Evolutionary conservation across 768 basidiomycete species (phyloP).

Genomic region (Rickenella mellea): DNA sequence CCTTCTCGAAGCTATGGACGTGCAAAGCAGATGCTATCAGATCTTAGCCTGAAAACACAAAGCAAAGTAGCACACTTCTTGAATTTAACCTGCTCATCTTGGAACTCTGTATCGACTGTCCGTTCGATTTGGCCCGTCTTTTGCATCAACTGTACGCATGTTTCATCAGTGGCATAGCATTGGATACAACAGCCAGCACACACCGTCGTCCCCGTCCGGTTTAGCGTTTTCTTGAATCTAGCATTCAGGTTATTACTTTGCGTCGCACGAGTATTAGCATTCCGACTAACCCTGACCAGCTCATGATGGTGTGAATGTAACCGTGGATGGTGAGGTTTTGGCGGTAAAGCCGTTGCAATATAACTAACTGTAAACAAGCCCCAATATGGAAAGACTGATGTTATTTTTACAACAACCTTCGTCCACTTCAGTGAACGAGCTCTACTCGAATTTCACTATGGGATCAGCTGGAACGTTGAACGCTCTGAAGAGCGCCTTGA

Average conservation of each 20-base stretch:
- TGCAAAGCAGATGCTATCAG: background rate
- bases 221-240: slow-evolving; percentile 91
- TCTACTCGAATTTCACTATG: no score
- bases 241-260: slow-evolving; percentile 5
- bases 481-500: no score
- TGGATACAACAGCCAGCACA: slow-evolving; percentile 16
- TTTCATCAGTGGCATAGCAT: slow-evolving; percentile 7
- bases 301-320: no score
- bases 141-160: slow-evolving; percentile 64
- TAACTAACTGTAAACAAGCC: no score
- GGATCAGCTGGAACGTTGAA: no score
- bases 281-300: slow-evolving; percentile 43
- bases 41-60: background rate
- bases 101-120: slow-evolving; percentile 89
- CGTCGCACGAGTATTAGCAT: background rate
- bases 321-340: no score
- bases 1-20: slow-evolving; percentile 81
- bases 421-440: no score
- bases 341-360: no score
- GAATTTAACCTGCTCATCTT: slow-evolving; percentile 87
- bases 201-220: slow-evolving; percentile 86
- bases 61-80: slow-evolving; percentile 75
- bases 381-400: no score
- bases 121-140: slow-evolving; percentile 98
- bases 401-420: no score